Conservation (phyloP, 768 basidiomycete genomes). For the Rhizopogon salebrosus region DNA sequence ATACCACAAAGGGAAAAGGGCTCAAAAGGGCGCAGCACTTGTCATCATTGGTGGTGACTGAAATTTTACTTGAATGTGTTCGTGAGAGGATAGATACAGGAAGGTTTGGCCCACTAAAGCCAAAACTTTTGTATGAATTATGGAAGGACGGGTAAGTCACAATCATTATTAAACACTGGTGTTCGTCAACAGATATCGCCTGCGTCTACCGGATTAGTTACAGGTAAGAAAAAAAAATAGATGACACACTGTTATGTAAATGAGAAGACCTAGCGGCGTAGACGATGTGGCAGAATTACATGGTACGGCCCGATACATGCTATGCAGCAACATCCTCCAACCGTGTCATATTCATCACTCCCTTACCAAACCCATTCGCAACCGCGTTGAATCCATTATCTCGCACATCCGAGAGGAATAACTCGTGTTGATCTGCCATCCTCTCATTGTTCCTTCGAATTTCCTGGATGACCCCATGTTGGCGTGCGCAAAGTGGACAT, state of each 20-base stretch:
- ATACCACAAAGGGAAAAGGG: no score
- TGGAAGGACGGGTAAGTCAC: not conserved
- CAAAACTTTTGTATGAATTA: not conserved
- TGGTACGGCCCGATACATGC: not conserved
- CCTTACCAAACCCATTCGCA: constrained; percentile 65
- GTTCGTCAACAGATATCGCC: not conserved
- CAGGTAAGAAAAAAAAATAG: not conserved
- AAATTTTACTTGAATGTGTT: not conserved
- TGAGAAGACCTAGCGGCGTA: not conserved
- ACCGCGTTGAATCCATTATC: constrained; percentile 66
- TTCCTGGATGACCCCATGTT: constrained; percentile 86
- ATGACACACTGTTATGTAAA: not conserved
- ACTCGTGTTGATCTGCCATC: constrained; percentile 75
- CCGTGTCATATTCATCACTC: constrained; percentile 41
- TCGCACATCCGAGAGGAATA: constrained; percentile 74
- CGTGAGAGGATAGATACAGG: not conserved
- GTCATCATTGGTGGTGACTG: not conserved
- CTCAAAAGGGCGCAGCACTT: not conserved
- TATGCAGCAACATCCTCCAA: constrained; percentile 20
- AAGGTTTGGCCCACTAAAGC: not conserved
- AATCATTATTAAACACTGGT: not conserved
- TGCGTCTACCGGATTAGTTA: not conserved
- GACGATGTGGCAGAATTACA: not conserved
- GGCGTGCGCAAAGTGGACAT: constrained; percentile 84
- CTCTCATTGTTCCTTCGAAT: constrained; percentile 83